Evolutionary conservation across 768 basidiomycete species (phyloP), one percentile per base, ranked within the genome.

Genomic region (Neoboletus magnificus): DNA sequence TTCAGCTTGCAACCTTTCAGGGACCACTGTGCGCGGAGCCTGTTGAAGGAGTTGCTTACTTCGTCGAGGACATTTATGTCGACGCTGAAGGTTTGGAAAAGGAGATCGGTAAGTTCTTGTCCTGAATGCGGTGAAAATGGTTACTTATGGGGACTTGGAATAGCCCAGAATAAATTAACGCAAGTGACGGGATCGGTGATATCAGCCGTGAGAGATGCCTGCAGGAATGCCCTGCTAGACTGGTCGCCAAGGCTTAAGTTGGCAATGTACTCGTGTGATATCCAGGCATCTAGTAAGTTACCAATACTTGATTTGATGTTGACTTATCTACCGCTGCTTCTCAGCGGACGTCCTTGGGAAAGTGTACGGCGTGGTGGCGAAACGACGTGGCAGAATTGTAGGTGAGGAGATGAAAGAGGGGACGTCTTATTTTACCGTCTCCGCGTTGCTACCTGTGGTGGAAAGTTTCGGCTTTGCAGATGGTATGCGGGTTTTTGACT

Each of bases 321-420:
- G 22, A 64, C 37, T 45, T 45, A 54, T 55, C 5, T 13, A 44
- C 50, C 22, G 27, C 32, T 20, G 29, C 39, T 54, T 44, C 48
- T 48, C 64, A 95, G 95, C 93, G 67, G 97, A 99, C 59, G 97
- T 98, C 0, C 80, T 99, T 48, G 97, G 97, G 3, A 98, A 96
- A 69, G 94, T 98, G 1, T 98, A 98, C 64, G 95, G 85, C 10
- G 97, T 98, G 20, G 91, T 98, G 5, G 87, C 96, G 0, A 86
- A 87, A 69, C 84, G 96, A 59, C 84, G 93, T 48, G 97, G 97
- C 2, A 80, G 89, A 45, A 96, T 99, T 57, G 82, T 98, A 4
- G 89, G 94, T 15, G 97, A 98, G 67, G 97, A 98, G 70, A 96
- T 98, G 94, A 98, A 94, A 69, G 95, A 98, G 69, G 94, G 97